A percentile compares a stretch with the other conserved stretches of the same genome.
Evolutionary conservation across 2,329 filamentous ascomycete genomes (phyloP).

Genomic region (Thielaviopsis ethacetica): DNA sequence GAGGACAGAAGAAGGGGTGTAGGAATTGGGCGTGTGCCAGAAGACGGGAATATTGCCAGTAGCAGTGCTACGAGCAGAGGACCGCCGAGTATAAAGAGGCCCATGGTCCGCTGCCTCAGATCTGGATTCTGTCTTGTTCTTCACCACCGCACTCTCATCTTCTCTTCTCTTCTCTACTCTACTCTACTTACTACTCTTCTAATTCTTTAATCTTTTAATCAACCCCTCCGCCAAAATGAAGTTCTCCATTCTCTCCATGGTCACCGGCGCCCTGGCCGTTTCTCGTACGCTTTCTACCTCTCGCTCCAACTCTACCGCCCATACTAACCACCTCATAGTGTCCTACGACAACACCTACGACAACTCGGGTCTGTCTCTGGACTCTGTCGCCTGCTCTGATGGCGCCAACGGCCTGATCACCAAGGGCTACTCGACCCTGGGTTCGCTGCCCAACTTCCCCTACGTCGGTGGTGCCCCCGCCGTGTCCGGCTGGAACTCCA

Average conservation of each 20-base stretch:
- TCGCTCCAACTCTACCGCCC: not conserved
- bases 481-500: constrained; percentile 39
- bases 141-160: not conserved
- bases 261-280: constrained; percentile 23
- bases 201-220: not conserved
- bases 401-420: constrained; percentile 50
- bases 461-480: constrained; percentile 37
- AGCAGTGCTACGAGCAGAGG: not conserved
- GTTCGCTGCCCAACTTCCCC: constrained; percentile 32
- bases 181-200: not conserved
- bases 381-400: constrained; percentile 47
- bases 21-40: no score
- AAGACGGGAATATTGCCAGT: no score
- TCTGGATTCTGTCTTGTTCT: not conserved
- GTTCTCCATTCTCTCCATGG: constrained; percentile 24
- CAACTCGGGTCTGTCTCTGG: constrained; percentile 35
- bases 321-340: constrained; percentile 24
- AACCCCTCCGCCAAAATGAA: constrained; percentile 24
- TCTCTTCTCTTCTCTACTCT: not conserved
- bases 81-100: not conserved
- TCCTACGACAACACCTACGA: constrained; percentile 63
- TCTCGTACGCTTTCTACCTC: constrained; percentile 16
- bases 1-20: no score
- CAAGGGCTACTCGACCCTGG: constrained; percentile 39
- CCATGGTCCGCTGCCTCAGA: not conserved